These are phyloP conservation scores for Candida frijolesensis DNA, from an alignment of 1,139 yeast genomes.

Conservation along the genomic window DNA sequence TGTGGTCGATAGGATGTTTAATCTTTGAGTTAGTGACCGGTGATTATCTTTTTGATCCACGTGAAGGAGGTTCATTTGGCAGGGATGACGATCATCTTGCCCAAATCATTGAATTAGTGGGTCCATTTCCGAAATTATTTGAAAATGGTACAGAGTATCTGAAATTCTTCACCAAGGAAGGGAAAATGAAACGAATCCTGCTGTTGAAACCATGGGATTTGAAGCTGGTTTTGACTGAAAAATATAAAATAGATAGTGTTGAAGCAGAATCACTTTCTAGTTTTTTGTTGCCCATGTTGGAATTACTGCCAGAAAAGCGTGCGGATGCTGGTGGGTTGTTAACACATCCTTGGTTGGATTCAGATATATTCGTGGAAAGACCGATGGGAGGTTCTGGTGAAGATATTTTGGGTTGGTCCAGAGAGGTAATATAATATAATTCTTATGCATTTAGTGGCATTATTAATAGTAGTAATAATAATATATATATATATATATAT, in stretches of 20 bases:
- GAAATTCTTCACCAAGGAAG: constrained; percentile 49
- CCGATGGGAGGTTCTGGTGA: constrained; percentile 68
- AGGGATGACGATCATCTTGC: constrained; percentile 56
- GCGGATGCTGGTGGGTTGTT: constrained; percentile 84
- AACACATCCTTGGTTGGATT: constrained; percentile 75
- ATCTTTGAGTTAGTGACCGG: constrained; percentile 51
- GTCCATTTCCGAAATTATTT: constrained; percentile 46
- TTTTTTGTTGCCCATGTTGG: constrained; percentile 73
- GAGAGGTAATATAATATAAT: constrained; percentile 25
- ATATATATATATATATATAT: not conserved
- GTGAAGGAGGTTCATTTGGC: constrained; percentile 47
- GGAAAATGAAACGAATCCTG: constrained; percentile 60
- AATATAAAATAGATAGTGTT: constrained; percentile 62
- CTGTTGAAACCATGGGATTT: constrained; percentile 53
- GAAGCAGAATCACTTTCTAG: constrained; percentile 60
- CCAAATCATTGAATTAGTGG: constrained; percentile 49
- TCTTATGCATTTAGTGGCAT: too few relatives aligned
- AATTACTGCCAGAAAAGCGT: constrained; percentile 65
- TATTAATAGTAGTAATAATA: too few relatives aligned
- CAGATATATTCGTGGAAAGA: constrained; percentile 58
- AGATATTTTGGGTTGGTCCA: constrained; percentile 77
- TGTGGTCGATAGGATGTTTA: constrained; percentile 53
- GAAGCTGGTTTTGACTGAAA: constrained; percentile 48
- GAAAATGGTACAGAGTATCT: constrained; percentile 46
- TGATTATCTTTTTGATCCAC: constrained; percentile 50